Base-by-base conservation (phyloP, 129 eudicot genomes). In the Rutidosis leptorrhynchoides region DNA sequence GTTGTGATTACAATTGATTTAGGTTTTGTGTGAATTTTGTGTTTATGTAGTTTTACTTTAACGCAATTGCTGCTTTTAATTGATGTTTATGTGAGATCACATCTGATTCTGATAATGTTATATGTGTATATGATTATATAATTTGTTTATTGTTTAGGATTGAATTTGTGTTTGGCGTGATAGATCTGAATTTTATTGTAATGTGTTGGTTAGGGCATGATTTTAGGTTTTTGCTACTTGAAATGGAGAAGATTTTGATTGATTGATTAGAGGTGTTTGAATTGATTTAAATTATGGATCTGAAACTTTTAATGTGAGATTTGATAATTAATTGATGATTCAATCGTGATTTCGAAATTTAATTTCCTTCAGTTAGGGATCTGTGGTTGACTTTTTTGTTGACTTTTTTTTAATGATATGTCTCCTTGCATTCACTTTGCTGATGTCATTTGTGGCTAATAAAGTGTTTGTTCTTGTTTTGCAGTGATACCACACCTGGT, bases 401-500 rank as follows among this genome's bases (percentile, higher is more conserved):
- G 55, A 49, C 20, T 49, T n/a, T 49, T n/a, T 54, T 12, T 45
- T n/a, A 29, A 2, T 74, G 30, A 6, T 6, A 10, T 49, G 24
- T 49, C n/a, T 40, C 46, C 16, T 12, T 40, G 46, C 46, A 20
- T 17, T 49, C 12, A 49, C 51, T 71, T 21, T 37, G 40, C 16
- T 0, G 40, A 30, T 72, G 53, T 25, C 10, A 26, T 69, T 1
- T 43, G 60, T 72, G 55, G 57, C 73, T 74, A 12, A 59, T 56
- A 24, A 25, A 12, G 23, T 58, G 4, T 59, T 51, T 5, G 21
- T 4, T 52, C 53, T 1, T 22, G 19, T 51, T 57, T 33, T 81
- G 78, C 94, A 91, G 98, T 78, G 98, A 91, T 75, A 77, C 80
- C 9, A 60, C 98, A 29, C 70, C 82, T 8, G 96, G 95, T 58